Evolutionary conservation across 805 yeast genomes (phyloP), one percentile per base, ranked within the genome.

Genomic region (Sugiyamaella smithiae): DNA sequence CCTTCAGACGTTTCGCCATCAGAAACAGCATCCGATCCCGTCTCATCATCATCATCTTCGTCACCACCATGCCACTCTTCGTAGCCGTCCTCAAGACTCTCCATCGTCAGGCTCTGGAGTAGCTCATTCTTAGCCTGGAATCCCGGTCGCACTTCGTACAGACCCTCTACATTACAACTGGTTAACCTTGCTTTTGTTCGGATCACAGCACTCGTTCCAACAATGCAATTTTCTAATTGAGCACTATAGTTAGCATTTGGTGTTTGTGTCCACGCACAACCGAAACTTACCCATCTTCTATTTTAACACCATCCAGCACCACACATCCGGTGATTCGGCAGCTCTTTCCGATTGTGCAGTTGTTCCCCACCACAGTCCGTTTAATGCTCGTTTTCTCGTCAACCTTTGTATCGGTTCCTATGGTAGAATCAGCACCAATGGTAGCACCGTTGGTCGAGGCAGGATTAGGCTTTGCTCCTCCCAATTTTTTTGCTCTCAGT

Each of bases 291-390:
- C n/a, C 97, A 65, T 91, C 96, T 41, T 80, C 95, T 31, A 93
- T 70, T 0, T 67, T 68, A 19, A 83, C 95, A 45, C 79, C 78
- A 59, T 85, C 85, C 44, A 88, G 71, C 4, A 93, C 61, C 11
- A 93, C 81, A 57, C 90, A 88, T 1, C 96, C 98, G 1, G 89
- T 85, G 49, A 93, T 76, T 57, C 93, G 82, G 66, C 96, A 91
- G 52, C 88, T 79, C 61, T 81, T 83, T 32, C 99, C 99, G 45
- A 95, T 80, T 14, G 56, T 69, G 68, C 96, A 87, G 57, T 78
- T 75, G 8, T 73, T 66, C 4, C 97, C 96, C 24, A 93, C 74
- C 12, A 88, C 87, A 0, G 95, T 77, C 52, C 93, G 78, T 69
- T 93, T 93, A 45, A 93, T 88, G 63, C 83, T 86, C 17, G 96